A percentile compares a stretch with the other conserved stretches of the same genome.
phyloP scores from a whole-genome alignment of 1,284 basidiomycete genomes.

The Rhizoctonia solani region DNA sequence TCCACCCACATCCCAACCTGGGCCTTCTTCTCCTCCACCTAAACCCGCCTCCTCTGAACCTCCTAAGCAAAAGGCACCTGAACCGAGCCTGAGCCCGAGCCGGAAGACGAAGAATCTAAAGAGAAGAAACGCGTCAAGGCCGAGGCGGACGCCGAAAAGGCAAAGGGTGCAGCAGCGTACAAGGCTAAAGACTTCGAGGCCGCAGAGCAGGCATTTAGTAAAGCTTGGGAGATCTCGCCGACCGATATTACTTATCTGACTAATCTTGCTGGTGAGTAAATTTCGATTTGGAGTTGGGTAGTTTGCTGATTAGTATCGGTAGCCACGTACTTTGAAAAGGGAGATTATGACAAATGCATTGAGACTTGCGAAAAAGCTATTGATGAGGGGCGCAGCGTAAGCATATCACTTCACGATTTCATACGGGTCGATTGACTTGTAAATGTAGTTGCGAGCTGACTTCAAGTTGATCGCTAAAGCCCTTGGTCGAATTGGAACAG shows the following conservation, averaged over 20 bases:
- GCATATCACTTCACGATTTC: constrained; percentile 36
- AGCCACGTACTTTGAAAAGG: constrained; percentile 95
- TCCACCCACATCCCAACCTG: constrained; percentile 38
- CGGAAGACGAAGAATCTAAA: constrained; percentile 53
- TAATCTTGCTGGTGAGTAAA: constrained; percentile 74
- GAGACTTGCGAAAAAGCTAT: constrained; percentile 93
- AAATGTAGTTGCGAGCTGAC: constrained; percentile 70
- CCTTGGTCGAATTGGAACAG: constrained; percentile 85
- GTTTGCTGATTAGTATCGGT: constrained; percentile 3
- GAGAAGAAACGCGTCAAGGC: constrained; percentile 71
- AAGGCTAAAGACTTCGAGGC: constrained; percentile 80
- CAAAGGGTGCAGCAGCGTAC: constrained; percentile 80
- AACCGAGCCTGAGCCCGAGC: constrained; percentile 66
- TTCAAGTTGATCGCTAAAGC: constrained; percentile 85
- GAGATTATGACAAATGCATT: constrained; percentile 87
- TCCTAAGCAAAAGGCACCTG: constrained; percentile 51
- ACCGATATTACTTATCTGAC: constrained; percentile 95
- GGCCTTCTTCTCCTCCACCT: constrained; percentile 48
- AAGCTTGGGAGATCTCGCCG: constrained; percentile 92
- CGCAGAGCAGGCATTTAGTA: constrained; percentile 73
- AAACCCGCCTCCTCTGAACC: constrained; percentile 43
- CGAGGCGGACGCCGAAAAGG: constrained; percentile 77
- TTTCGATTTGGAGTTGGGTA: background rate
- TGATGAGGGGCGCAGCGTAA: constrained; percentile 83
- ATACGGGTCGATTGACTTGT: background rate